Base-by-base conservation (phyloP, 1,284 basidiomycete species). In the Moesziomyces sp. region DNA sequence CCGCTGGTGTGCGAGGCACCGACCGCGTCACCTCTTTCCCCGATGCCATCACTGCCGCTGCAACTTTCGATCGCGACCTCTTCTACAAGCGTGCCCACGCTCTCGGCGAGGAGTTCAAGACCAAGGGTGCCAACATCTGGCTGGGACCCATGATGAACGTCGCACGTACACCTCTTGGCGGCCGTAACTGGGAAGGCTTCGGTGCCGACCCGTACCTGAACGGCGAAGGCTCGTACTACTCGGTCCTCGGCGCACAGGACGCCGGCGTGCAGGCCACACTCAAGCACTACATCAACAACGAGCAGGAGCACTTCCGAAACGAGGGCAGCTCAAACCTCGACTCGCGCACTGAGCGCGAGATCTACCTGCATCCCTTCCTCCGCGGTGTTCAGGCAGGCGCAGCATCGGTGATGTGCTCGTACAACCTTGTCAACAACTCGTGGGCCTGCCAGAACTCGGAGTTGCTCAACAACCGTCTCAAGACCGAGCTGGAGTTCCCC, bases 101-200 rank as follows among this genome's bases (percentile, higher is more conserved):
- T 54, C 90, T 94, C 88, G 93, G 92, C 33, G 81, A 86, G 47
- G 93, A 96, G 85, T 90, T 91, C 85, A 87, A 88, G 66, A 90
- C 88, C 43, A 93, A 94, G 82, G 93, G 93, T 46, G 90, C 91
- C 59, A 88, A 95, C 78, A 87, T 91, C 59, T 88, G 88, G 9
- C 86, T 92, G 9, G 90, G 90, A 9, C 82, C 82, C 21, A 67
- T 72, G 61, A 64, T 71, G 56, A 76, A 72, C 53, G 42, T 91
- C 53, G 87, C 87, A 55, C 87, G 91, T n/a, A 86, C 86, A 1
- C 88, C 90, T 6, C 88, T 88, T 18, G 89, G 86, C 3, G 93
- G 93, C 0, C 86, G 93, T 11, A 93, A 92, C 83, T 94, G 91
- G 91, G 92, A 94, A 86, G 91, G 74, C 45, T 79, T 76, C 50